Evolutionary conservation across 2,329 filamentous ascomycete species (phyloP), one percentile per base, ranked within the genome.

Genomic region (Aschersonia sp.): DNA sequence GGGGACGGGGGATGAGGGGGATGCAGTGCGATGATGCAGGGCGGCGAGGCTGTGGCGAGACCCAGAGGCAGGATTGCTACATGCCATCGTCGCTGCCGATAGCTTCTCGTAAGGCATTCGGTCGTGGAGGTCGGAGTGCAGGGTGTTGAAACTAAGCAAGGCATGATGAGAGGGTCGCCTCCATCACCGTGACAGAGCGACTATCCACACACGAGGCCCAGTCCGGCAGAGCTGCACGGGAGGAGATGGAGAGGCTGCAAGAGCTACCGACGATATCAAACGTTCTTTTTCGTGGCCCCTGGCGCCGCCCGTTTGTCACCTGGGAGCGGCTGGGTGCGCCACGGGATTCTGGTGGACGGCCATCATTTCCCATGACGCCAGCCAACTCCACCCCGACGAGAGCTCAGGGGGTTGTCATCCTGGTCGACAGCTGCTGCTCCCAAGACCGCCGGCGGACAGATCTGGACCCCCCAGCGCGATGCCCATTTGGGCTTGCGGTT

Each of bases 81-180:
- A 22, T 22, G 6, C 44, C 44, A 45, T 14, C 41, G 8, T 42
- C n/a, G 41, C 41, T 42, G 41, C 37, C 10, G 41, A 11, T n/a
- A 30, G 45, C 35, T 37, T 37, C 35, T 37, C 35, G 35, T 37
- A 37, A 37, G 35, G 35, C 35, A 37, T 37, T 37, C 22, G 35
- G 12, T 37, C 35, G 8, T 37, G 35, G 35, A 37, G 35, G 3
- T 37, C 35, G 8, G 35, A 4, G 35, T 8, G 32, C 35, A 39
- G 39, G 47, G 43, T 45, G 30, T 48, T 48, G 47, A 48, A 48
- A 48, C 47, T 11, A 47, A 30, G 35, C 39, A n/a, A 41, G 44
- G 43, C 30, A 14, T 12, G 31, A 41, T 32, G 10, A 9, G 43
- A 32, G 40, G 47, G 47, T 45, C 39, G 22, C 30, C 30, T 35